Conservation (phyloP, 2,329 filamentous ascomycete species). For the Stagonosporopsis rhizophila region DNA sequence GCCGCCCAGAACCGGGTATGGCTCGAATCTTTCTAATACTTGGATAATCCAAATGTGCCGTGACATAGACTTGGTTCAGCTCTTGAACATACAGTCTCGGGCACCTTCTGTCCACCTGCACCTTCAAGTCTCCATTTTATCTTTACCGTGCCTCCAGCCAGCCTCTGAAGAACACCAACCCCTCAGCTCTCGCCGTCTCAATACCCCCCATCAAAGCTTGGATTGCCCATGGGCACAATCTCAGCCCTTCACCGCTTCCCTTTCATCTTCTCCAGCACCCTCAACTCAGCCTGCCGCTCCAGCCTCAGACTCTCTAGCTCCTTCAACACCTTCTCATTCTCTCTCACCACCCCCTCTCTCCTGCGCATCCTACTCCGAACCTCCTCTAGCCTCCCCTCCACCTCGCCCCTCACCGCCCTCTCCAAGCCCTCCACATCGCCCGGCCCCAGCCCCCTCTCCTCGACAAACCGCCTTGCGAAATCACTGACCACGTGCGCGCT, state of each 20-base stretch:
- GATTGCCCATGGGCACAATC: background rate
- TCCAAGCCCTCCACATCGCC: conserved; percentile 45
- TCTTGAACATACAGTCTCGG: conserved; percentile 10
- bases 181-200: background rate
- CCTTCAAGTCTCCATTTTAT: background rate
- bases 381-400: conserved; percentile 46
- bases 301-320: conserved; percentile 53
- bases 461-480: conserved; percentile 52
- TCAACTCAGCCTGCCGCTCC: conserved; percentile 55
- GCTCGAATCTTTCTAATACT: background rate
- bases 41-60: background rate
- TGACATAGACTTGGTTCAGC: conserved; percentile 5
- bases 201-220: no score
- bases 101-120: background rate
- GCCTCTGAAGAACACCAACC: background rate
- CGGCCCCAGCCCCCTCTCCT: conserved; percentile 42
- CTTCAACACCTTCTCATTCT: conserved; percentile 53
- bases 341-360: conserved; percentile 50
- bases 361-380: conserved; percentile 48
- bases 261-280: conserved; percentile 53
- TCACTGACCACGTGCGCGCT: conserved; percentile 41
- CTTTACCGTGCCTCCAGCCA: background rate
- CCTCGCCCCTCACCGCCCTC: conserved; percentile 41
- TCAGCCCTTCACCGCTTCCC: conserved; percentile 34
- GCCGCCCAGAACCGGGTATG: background rate